Evolutionary conservation across 1,284 basidiomycete species (phyloP).

Genomic region (Ganoderma sinense): DNA sequence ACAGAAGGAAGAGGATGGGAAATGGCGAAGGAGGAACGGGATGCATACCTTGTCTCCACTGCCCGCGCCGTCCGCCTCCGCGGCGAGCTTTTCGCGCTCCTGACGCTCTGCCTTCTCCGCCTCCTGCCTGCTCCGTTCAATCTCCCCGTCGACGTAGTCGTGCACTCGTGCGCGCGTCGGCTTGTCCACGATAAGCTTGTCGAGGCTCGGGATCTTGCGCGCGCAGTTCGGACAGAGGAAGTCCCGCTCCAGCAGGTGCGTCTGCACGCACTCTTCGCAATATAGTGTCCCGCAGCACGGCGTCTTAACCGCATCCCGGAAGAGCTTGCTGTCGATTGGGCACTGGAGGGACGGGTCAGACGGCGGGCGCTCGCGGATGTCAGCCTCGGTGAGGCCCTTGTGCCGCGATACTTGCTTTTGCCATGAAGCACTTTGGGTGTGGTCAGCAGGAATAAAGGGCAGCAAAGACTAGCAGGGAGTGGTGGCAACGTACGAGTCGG

Average conservation of each 20-base stretch:
- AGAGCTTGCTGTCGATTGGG: conserved; percentile 89
- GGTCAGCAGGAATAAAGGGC: not conserved
- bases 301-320: conserved; percentile 76
- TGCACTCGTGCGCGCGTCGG: conserved; percentile 78
- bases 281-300: conserved; percentile 92
- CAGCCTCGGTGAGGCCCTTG: conserved; percentile 82
- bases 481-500: conserved; percentile 77
- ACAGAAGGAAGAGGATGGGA: not conserved
- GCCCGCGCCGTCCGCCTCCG: conserved; percentile 12
- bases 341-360: conserved; percentile 82
- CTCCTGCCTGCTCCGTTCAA: conserved; percentile 84
- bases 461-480: no score
- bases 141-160: conserved; percentile 84
- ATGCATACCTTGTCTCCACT: conserved; percentile 28
- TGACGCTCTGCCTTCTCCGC: conserved; percentile 30
- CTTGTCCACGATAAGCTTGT: conserved; percentile 84
- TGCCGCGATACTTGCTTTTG: conserved; percentile 87
- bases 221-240: conserved; percentile 91
- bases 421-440: conserved; percentile 78
- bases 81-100: conserved; percentile 18
- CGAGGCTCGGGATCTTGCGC: conserved; percentile 85
- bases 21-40: not conserved
- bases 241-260: conserved; percentile 89
- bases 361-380: conserved; percentile 86
- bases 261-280: conserved; percentile 96